Conservation (phyloP, 2,329 filamentous ascomycete species). For the Mollisia scopiformis region DNA sequence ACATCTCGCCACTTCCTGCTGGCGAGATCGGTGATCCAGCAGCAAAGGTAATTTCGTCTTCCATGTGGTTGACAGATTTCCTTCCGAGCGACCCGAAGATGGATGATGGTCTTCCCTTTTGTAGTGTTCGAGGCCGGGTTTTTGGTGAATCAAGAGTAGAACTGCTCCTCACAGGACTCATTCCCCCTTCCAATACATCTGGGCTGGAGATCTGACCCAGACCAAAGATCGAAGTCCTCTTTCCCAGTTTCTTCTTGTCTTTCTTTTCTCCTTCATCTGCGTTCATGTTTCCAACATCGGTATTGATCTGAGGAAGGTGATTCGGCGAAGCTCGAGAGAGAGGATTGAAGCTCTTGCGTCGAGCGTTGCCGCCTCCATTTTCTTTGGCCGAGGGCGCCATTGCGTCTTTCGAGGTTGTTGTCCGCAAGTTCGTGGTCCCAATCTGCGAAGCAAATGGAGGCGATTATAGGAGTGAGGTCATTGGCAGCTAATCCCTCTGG, state of each 20-base stretch:
- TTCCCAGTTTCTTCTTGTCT: slow-evolving; percentile 33
- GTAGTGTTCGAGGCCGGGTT: slow-evolving; percentile 31
- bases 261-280: slow-evolving; percentile 25
- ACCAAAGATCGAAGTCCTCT: slow-evolving; percentile 33
- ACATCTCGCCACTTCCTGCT: slow-evolving; percentile 3
- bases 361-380: slow-evolving; percentile 13
- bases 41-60: slow-evolving; percentile 25
- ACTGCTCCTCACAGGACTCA: slow-evolving; percentile 26
- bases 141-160: slow-evolving; percentile 28
- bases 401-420: slow-evolving; percentile 10
- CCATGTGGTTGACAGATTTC: slow-evolving; percentile 32
- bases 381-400: slow-evolving; percentile 33
- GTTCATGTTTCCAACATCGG: slow-evolving; percentile 21
- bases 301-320: slow-evolving; percentile 32
- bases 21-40: slow-evolving; percentile 30
- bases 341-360: slow-evolving; percentile 36
- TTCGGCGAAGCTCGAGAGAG: slow-evolving; percentile 28
- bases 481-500: too few species aligned
- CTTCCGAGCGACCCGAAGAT: slow-evolving; percentile 39
- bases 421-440: background rate
- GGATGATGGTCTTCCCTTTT: slow-evolving; percentile 36
- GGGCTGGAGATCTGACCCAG: slow-evolving; percentile 25
- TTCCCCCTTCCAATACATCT: slow-evolving; percentile 24
- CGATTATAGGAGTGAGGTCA: slow-evolving; percentile 5
- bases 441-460: background rate